A percentile compares a stretch with the other conserved stretches of the same genome.
These are phyloP conservation scores for Kappamyces sp. DNA, from an alignment of 192 early-diverging fungal genomes.

Conservation along the genomic window DNA sequence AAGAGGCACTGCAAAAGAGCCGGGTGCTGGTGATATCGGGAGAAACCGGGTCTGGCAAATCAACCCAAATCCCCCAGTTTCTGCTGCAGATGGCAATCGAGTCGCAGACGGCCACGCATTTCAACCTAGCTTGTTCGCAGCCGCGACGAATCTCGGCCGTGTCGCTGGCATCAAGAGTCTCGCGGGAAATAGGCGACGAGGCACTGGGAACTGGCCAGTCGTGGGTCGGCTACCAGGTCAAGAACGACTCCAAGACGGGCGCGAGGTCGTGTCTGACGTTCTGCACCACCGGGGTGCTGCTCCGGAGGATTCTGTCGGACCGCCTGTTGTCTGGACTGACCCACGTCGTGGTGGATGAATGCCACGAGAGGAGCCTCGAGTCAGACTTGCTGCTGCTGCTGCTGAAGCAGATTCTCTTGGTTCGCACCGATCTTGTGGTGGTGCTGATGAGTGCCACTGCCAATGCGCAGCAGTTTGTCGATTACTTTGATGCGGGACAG, in stretches of 20 bases:
- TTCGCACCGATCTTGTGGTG: slow-evolving; percentile 23
- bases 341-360: slow-evolving; percentile 73
- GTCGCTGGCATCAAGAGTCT: slow-evolving; percentile 73
- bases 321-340: slow-evolving; percentile 49
- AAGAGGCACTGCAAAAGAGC: slow-evolving; percentile 15
- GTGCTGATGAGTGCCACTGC: slow-evolving; percentile 75
- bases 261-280: slow-evolving; percentile 60
- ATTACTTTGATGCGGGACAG: slow-evolving; percentile 34
- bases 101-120: slow-evolving; percentile 20
- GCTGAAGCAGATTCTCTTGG: slow-evolving; percentile 17
- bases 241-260: slow-evolving; percentile 51
- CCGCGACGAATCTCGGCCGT: slow-evolving; percentile 76
- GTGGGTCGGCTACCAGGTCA: slow-evolving; percentile 70
- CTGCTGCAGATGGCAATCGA: slow-evolving; percentile 55
- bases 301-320: slow-evolving; percentile 63
- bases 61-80: slow-evolving; percentile 79
- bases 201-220: slow-evolving; percentile 44
- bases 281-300: slow-evolving; percentile 71
- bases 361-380: slow-evolving; percentile 71
- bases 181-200: slow-evolving; percentile 63
- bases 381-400: slow-evolving; percentile 72
- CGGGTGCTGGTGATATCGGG: slow-evolving; percentile 71
- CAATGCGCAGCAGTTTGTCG: slow-evolving; percentile 47
- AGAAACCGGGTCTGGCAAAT: slow-evolving; percentile 63
- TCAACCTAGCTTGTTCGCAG: slow-evolving; percentile 51